Base-by-base conservation (phyloP, 2,329 filamentous ascomycete species). In the Emmonsia crescens region DNA sequence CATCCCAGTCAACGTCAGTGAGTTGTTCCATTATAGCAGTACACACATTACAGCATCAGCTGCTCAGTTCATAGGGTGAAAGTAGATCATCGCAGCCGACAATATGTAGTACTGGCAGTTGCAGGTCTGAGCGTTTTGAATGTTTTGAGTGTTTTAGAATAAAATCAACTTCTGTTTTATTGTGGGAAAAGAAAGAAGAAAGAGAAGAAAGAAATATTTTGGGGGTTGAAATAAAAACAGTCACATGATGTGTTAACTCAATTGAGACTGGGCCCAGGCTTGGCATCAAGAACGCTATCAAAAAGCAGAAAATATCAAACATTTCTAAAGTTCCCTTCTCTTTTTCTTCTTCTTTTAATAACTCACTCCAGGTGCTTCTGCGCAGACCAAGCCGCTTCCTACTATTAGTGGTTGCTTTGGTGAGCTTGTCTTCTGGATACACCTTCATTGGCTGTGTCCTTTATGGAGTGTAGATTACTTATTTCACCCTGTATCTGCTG, bases 401-500 rank as follows among this genome's bases (percentile, higher is more conserved):
- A 40, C 52, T 76, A 72, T 71, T 62, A 66, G 68, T 72, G 67
- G 69, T 65, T 60, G 36, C 66, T 66, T 62, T 59, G 64, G 69
- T 63, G 64, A 66, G 64, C 70, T 69, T 75, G 68, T 72, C 71
- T 71, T 68, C 72, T 71, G 64, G 69, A 72, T 70, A 67, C 65
- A 60, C 73, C 80, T 83, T 83, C 82, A 83, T 77, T 83, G 83
- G 79, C 76, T 70, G 75, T 74, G 74, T 74, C 67, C 68, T 9
- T 74, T 77, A 77, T 48, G 79, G 82, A 80, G 85, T 83, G 85
- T 74, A 89, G 85, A 89, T 77, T 68, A 75, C 83, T 76, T 69
- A 69, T 71, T 75, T 83, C 87, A 81, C 84, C 86, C 86, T 86
- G 88, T 91, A 91, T 91, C 88, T 91, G 86, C 88, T 89, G 85